Evolutionary conservation across 139 green algal genomes (phyloP).

Genomic region (Chlamydomonas eustigma): DNA sequence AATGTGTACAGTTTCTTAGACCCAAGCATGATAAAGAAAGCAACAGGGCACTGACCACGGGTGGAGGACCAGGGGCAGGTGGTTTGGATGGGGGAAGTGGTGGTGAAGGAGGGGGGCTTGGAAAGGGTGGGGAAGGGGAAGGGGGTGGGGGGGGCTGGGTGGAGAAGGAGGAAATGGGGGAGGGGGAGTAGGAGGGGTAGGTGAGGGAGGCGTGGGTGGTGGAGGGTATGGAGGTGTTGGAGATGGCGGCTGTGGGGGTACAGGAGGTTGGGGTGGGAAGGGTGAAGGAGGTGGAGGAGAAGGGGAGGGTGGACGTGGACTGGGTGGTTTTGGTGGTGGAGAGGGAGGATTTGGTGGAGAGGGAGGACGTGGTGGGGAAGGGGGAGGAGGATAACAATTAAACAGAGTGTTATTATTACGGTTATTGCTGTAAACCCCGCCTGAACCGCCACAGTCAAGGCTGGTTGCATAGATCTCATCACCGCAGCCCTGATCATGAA

Average conservation of each 20-base stretch:
- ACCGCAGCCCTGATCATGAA: not conserved
- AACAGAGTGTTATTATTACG: not conserved
- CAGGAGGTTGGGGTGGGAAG: not conserved
- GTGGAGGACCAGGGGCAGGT: not conserved
- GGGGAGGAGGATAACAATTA: conserved; percentile 4
- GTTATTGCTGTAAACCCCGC: not conserved
- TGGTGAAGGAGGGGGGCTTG: not conserved
- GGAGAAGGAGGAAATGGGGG: not conserved
- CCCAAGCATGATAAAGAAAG: too few species aligned
- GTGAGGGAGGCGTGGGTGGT: conserved; percentile 1
- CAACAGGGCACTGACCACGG: too few species aligned
- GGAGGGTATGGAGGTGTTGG: not conserved
- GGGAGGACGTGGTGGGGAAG: not conserved
- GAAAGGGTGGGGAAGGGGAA: not conserved
- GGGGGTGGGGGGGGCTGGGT: not conserved
- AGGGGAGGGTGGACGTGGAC: not conserved
- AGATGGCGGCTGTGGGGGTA: not conserved
- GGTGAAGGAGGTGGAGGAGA: not conserved
- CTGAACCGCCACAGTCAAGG: not conserved
- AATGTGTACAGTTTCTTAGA: too few species aligned
- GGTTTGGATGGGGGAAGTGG: not conserved
- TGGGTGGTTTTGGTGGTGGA: not conserved
- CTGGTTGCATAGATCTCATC: not conserved
- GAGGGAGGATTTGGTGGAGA: not conserved
- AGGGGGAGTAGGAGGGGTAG: not conserved